Evolutionary conservation across 345 rosid genomes (phyloP), one percentile per base, ranked within the genome.

Genomic region (Durio zibethinus): DNA sequence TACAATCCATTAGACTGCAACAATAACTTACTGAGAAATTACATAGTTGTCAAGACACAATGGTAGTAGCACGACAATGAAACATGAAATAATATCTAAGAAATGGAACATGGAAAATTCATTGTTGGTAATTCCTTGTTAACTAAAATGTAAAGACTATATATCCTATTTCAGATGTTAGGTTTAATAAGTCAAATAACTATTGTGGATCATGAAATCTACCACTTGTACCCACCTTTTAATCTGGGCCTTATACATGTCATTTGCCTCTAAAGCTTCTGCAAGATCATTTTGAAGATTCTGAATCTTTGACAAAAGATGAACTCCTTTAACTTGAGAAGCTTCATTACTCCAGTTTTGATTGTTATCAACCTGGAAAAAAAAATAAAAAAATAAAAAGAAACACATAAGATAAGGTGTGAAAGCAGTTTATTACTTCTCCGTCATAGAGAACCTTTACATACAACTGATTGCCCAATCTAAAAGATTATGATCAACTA

Each of bases 191-290:
- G 10, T 16, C 15, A 66, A 65, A 38, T 2, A 35, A 57, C 3
- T 14, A 27, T 66, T 31, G 7, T 3, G 11, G 31, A 9, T 20
- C 42, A 4, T 23, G 7, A 47, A 29, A 75, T 8, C 5, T 5
- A 29, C 3, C 35, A 50, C 14, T 36, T 54, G 35, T 70, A 77
- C 84, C 2, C 31, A 87, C 92, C 91, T 86, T 73, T 83, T 86
- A 75, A 87, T 87, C 85, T 89, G 91, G 45, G 74, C 74, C 78
- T 87, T 89, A 50, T 86, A 84, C 88, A 87, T 82, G 76, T 79
- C 82, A 75, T 86, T 87, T 79, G 94, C 88, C 82, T 89, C 88
- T 78, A 82, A 36, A 45, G 89, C 90, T 78, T 89, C 90, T 0
- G 87, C 89, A 52, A 90, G 79, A 77, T 88, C 87, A 72, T 72